Evolutionary conservation across 2,329 filamentous ascomycete species (phyloP).

Genomic region (Claviceps sp.): DNA sequence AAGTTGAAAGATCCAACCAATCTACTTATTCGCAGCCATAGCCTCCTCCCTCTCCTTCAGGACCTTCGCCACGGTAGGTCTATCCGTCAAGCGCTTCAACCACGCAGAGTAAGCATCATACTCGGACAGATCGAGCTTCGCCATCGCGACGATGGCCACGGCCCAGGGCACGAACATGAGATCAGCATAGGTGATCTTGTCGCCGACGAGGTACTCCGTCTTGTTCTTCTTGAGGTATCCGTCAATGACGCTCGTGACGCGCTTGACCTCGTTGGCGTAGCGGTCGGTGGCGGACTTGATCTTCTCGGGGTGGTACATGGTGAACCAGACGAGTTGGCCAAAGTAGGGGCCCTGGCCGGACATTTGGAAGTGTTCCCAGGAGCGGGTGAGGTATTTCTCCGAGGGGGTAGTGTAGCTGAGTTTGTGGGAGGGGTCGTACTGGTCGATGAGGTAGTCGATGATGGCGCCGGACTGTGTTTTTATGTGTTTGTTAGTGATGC

Average conservation of each 20-base stretch:
- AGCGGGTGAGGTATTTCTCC: constrained; percentile 7
- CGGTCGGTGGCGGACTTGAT: constrained; percentile 16
- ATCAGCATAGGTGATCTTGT: constrained; percentile 14
- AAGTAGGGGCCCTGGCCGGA: constrained; percentile 19
- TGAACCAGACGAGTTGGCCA: constrained; percentile 14
- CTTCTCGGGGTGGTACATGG: constrained; percentile 10
- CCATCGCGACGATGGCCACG: not conserved
- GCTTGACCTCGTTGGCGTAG: constrained; percentile 16
- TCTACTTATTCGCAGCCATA: not conserved
- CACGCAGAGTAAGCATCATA: constrained; percentile 4
- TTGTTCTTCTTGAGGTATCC: constrained; percentile 10
- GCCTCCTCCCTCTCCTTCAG: constrained; percentile 3
- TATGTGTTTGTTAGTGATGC: not conserved
- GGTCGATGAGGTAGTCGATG: constrained; percentile 13
- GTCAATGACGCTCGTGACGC: constrained; percentile 16
- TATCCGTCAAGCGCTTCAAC: constrained; percentile 1
- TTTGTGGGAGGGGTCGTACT: constrained; percentile 10
- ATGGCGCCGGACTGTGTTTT: constrained; percentile 11
- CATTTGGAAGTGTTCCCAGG: constrained; percentile 12
- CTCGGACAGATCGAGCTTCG: not conserved
- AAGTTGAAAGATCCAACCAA: not conserved
- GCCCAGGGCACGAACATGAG: constrained; percentile 14
- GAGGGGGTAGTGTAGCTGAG: constrained; percentile 6
- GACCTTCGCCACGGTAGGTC: constrained; percentile 3
- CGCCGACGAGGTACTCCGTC: constrained; percentile 11